Percentiles rank a stretch among this genome's conserved stretches.
These are phyloP conservation scores for Gaeumannomyces tritici DNA, from an alignment of 2,329 filamentous ascomycete genomes.

Conservation along the genomic window DNA sequence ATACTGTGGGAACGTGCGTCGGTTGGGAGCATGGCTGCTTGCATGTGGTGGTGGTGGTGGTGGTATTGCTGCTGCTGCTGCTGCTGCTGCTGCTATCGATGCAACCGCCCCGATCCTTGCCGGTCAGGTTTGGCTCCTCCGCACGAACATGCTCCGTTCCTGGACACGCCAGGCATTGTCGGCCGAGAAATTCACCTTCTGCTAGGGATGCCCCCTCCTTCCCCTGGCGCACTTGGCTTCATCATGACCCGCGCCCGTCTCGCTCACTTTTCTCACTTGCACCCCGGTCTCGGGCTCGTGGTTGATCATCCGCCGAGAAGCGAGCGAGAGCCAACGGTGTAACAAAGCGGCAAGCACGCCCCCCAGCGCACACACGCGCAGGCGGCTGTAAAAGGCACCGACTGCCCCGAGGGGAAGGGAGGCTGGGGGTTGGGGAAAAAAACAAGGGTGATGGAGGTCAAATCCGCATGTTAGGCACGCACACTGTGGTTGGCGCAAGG, in stretches of 20 bases:
- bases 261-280: no score
- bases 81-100: not conserved
- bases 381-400: not conserved
- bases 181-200: not conserved
- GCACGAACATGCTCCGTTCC: not conserved
- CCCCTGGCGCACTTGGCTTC: no score
- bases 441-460: no score
- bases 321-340: not conserved
- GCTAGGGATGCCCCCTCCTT: no score
- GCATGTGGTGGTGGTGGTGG: no score
- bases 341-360: not conserved
- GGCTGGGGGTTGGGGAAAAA: not conserved
- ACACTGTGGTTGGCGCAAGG: not conserved
- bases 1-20: not conserved
- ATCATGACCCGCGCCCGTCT: no score
- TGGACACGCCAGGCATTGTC: no score
- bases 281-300: not conserved
- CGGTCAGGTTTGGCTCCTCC: not conserved
- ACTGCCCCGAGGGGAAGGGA: not conserved
- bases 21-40: no score
- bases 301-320: not conserved
- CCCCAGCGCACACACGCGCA: no score
- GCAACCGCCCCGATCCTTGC: not conserved
- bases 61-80: no score
- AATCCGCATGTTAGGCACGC: not conserved